Percentiles rank a stretch among this genome's conserved stretches.
Evolutionary conservation across 495 filamentous ascomycete species (phyloP).

Genomic region (Penicillium chermesinum): DNA sequence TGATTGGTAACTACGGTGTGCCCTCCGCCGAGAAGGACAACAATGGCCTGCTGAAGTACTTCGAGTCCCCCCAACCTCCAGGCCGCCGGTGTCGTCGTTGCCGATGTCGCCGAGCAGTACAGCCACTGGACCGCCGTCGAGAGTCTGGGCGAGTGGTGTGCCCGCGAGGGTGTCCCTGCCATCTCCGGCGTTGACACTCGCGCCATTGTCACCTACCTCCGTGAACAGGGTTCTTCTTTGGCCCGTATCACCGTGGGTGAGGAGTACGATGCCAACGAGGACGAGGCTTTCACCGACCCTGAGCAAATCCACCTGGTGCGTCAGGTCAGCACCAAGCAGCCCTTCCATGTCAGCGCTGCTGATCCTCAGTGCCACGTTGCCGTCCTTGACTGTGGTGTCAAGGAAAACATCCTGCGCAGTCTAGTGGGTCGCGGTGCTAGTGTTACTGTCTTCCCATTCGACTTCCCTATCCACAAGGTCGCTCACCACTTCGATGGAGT

Average conservation of each 20-base stretch:
- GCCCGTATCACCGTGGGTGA: conserved; percentile 94
- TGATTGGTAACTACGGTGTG: conserved; percentile 98
- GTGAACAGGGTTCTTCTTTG: conserved; percentile 92
- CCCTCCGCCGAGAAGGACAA: conserved; percentile 72
- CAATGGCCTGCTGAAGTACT: conserved; percentile 80
- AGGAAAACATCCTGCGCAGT: conserved; percentile 97
- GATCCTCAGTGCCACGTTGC: conserved; percentile 84
- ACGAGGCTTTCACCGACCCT: conserved; percentile 92
- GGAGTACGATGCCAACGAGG: conserved; percentile 97
- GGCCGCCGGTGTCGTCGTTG: conserved; percentile 90
- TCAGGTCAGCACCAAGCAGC: conserved; percentile 93
- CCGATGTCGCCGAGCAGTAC: conserved; percentile 88
- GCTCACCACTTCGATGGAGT: conserved; percentile 96
- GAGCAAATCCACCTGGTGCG: conserved; percentile 94
- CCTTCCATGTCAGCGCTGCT: conserved; percentile 83
- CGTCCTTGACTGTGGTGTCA: conserved; percentile 95
- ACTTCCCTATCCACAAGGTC: conserved; percentile 97
- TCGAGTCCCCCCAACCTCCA: conserved; percentile 96
- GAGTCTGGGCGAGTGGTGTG: conserved; percentile 89
- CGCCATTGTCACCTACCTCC: conserved; percentile 89
- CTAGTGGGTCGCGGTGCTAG: conserved; percentile 81
- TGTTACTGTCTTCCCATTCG: conserved; percentile 89
- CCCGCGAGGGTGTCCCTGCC: conserved; percentile 89
- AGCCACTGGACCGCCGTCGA: conserved; percentile 98
- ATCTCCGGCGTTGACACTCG: conserved; percentile 97